phyloP scores from a whole-genome alignment of 805 yeast genomes.

The Lachancea kluyveri region DNA sequence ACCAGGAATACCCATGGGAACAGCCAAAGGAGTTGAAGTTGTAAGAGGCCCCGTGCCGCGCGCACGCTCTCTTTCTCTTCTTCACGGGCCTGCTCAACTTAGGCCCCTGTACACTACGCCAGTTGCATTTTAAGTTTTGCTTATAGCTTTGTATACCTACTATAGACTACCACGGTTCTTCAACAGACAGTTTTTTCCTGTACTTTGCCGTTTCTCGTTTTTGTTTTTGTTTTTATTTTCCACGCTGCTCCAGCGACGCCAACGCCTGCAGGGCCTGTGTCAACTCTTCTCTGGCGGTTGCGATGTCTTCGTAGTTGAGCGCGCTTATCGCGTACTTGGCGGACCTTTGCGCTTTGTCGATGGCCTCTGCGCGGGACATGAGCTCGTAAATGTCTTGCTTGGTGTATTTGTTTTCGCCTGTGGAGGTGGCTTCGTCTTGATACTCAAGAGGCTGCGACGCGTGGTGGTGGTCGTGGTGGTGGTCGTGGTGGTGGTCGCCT shows the following conservation, averaged over 20 bases:
- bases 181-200: too few species aligned
- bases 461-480: too few species aligned
- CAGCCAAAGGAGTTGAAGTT: conserved; percentile 75
- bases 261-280: conserved; percentile 44
- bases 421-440: not conserved
- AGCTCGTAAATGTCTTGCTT: conserved; percentile 32
- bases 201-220: too few species aligned
- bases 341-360: conserved; percentile 55
- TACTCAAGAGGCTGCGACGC: not conserved
- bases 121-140: too few species aligned
- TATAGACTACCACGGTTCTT: too few species aligned
- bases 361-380: conserved; percentile 48
- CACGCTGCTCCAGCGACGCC: too few species aligned
- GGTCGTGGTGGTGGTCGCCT: conserved; percentile 3
- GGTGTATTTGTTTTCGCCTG: not conserved
- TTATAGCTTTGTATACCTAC: too few species aligned
- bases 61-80: conserved; percentile 1
- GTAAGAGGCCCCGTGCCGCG: conserved; percentile 30
- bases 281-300: conserved; percentile 61
- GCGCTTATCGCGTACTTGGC: conserved; percentile 78
- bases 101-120: too few species aligned
- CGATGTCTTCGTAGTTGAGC: conserved; percentile 66
- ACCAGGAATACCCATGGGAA: conserved; percentile 99
- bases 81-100: conserved; percentile 4
- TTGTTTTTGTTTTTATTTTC: too few species aligned